phyloP scores from a whole-genome alignment of 306 rosid species.

The Carpinus fangiana region DNA sequence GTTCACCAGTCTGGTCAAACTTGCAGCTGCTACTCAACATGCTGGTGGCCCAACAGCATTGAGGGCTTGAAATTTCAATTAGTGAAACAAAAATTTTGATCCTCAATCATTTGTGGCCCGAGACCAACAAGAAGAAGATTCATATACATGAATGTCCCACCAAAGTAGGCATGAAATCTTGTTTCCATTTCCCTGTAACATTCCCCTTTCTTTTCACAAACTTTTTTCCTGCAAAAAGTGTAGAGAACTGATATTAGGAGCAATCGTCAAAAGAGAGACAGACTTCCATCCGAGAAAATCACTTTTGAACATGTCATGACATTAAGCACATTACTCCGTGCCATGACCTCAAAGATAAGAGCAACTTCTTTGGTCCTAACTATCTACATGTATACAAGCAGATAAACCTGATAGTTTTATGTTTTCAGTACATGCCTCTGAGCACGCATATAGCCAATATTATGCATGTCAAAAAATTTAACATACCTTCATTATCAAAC shows the following conservation, averaged over 20 bases:
- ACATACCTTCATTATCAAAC: conserved; percentile 40
- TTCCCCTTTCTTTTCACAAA: background rate
- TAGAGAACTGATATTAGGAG: background rate
- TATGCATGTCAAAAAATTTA: conserved; percentile 7
- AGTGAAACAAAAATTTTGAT: background rate
- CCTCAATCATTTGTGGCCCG: background rate
- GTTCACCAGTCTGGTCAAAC: background rate
- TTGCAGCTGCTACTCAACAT: conserved; percentile 1
- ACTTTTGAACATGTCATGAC: background rate
- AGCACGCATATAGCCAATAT: conserved; percentile 14
- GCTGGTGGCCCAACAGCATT: background rate
- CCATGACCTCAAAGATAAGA: conserved; percentile 7
- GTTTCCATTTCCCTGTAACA: background rate
- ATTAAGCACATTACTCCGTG: conserved; percentile 13
- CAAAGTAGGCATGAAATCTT: background rate
- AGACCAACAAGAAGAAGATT: background rate
- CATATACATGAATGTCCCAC: background rate
- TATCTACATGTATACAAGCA: conserved; percentile 12
- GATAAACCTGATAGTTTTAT: background rate
- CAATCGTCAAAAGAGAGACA: background rate
- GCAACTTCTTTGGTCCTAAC: conserved; percentile 3
- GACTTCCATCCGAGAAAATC: conserved; percentile 6
- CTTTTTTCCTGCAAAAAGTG: background rate
- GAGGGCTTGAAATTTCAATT: background rate
- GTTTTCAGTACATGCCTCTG: conserved; percentile 11